These are phyloP conservation scores for Lagerstroemia speciosa DNA, from an alignment of 345 rosid species.

Conservation along the genomic window DNA sequence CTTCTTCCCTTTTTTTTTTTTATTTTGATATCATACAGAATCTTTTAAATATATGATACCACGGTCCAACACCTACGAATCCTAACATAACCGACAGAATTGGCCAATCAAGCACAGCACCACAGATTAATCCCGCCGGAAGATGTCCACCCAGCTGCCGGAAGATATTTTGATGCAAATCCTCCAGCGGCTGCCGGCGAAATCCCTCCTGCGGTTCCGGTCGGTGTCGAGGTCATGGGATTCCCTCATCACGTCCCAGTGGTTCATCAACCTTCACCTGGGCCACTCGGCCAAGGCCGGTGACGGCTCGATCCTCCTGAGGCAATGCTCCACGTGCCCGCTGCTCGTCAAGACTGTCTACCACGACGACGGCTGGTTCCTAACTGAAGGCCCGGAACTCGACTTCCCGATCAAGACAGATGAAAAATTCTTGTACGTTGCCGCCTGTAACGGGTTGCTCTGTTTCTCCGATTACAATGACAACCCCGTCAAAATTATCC, in stretches of 20 bases:
- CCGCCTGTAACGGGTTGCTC: constrained; percentile 15
- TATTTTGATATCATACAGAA: too few relatives aligned
- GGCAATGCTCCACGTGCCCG: too few relatives aligned
- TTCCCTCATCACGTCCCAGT: constrained; percentile 8
- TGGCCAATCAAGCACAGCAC: too few relatives aligned
- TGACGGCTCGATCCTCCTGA: constrained; percentile 8
- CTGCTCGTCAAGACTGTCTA: constrained; percentile 8
- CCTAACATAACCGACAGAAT: too few relatives aligned
- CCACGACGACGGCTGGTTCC: neutral
- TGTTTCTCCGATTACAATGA: constrained; percentile 10
- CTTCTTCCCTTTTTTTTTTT: too few relatives aligned
- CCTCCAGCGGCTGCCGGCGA: too few relatives aligned
- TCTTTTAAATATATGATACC: too few relatives aligned
- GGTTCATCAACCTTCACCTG: constrained; percentile 9
- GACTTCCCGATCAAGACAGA: constrained; percentile 9
- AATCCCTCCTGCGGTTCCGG: constrained; percentile 3
- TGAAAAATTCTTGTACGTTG: constrained; percentile 2
- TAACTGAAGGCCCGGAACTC: constrained; percentile 4
- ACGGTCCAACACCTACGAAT: too few relatives aligned
- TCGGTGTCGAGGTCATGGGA: constrained; percentile 15
- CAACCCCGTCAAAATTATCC: constrained; percentile 3
- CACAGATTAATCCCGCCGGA: too few relatives aligned
- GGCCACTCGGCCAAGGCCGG: neutral
- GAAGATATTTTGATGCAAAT: too few relatives aligned
- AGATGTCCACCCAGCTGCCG: too few relatives aligned